These are phyloP conservation scores for Malus asiatica DNA, from an alignment of 306 rosid genomes.

Conservation along the genomic window DNA sequence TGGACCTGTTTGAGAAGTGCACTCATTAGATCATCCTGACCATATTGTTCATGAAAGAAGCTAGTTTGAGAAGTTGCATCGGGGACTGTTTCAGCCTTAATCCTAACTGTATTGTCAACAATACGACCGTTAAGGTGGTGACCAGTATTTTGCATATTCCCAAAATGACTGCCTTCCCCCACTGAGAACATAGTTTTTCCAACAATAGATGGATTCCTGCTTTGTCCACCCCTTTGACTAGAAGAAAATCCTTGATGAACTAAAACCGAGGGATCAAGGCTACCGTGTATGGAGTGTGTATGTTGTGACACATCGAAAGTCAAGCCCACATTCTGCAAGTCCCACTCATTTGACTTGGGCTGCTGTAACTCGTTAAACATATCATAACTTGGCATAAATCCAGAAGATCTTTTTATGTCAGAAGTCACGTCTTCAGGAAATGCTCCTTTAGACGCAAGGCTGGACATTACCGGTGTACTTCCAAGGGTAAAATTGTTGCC, in stretches of 20 bases:
- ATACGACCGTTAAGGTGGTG: conserved; percentile 42
- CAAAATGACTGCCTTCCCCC: conserved; percentile 38
- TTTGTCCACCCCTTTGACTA: conserved; percentile 40
- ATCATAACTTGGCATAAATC: conserved; percentile 58
- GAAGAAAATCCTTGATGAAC: conserved; percentile 69
- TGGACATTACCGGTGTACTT: conserved; percentile 54
- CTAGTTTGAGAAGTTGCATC: conserved; percentile 41
- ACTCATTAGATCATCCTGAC: conserved; percentile 93
- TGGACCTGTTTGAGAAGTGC: conserved; percentile 86
- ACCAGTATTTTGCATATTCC: conserved; percentile 39
- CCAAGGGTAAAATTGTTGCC: conserved; percentile 66
- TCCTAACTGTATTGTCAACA: conserved; percentile 44
- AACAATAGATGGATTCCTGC: conserved; percentile 30
- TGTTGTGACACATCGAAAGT: conserved; percentile 55
- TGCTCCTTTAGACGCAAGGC: conserved; percentile 46
- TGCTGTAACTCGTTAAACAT: conserved; percentile 67
- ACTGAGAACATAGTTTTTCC: conserved; percentile 48
- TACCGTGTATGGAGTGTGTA: conserved; percentile 51
- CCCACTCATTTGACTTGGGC: conserved; percentile 82
- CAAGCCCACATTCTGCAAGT: conserved; percentile 46
- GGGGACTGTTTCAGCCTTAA: conserved; percentile 59
- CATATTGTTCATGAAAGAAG: conserved; percentile 65
- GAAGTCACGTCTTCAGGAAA: conserved; percentile 58
- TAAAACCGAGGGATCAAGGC: conserved; percentile 55
- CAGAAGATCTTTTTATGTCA: conserved; percentile 46